These are phyloP conservation scores for Solanum infundibuliforme DNA, from an alignment of 257 asterid species.

Conservation along the genomic window DNA sequence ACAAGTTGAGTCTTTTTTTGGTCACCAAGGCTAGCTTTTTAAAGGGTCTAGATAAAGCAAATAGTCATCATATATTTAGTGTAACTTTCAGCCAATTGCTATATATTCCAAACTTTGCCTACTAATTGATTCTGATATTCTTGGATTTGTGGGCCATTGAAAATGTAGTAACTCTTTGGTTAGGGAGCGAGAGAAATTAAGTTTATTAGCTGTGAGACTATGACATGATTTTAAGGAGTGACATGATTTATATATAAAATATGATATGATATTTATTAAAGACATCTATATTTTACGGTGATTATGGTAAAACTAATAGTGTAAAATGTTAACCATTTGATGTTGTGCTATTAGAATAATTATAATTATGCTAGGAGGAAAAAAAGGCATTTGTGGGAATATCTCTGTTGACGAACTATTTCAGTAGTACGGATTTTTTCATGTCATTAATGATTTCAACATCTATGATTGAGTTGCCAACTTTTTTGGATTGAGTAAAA, in stretches of 20 bases:
- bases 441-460: too few species aligned
- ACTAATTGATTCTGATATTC: slow-evolving; percentile 1
- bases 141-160: slow-evolving; percentile 3
- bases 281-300: not conserved
- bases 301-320: not conserved
- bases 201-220: not conserved
- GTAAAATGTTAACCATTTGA: not conserved
- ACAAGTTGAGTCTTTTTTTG: not conserved
- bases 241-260: not conserved
- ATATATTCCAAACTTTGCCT: not conserved
- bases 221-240: not conserved
- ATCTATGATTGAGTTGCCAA: too few species aligned
- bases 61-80: not conserved
- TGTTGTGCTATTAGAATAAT: not conserved
- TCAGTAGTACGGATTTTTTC: too few species aligned
- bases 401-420: too few species aligned
- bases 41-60: not conserved
- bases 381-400: too few species aligned
- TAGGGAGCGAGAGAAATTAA: not conserved
- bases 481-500: too few species aligned
- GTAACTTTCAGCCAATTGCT: not conserved
- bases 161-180: not conserved
- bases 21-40: not conserved
- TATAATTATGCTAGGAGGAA: too few species aligned
- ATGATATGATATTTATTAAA: not conserved